Evolutionary conservation across 257 asterid species (phyloP), one percentile per base, ranked within the genome.

Genomic region (Cruciata laevipes): DNA sequence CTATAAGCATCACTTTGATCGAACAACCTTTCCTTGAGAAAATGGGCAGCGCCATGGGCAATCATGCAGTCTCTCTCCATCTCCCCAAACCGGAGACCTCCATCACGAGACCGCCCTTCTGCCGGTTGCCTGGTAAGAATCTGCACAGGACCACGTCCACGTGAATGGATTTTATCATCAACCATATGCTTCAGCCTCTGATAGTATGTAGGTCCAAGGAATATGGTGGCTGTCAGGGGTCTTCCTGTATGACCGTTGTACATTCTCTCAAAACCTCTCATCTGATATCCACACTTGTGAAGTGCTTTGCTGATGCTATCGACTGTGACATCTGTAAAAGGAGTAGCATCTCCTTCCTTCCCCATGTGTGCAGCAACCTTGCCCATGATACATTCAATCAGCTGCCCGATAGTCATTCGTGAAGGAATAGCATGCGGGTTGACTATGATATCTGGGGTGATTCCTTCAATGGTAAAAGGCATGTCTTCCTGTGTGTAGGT

Each of bases 61-160:
- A 93, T 90, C 96, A 93, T 93, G 68, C 99, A 93, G 71, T 93
- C 99, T 21, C 97, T 82, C 76, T 93, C 99, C 99, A 93, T 93
- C 77, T 93, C 99, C 61, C 99, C 99, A 77, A 93, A 90, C 1
- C 97, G 83, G 44, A 93, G 95, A 64, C 99, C 99, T 61, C 99
- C 99, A 70, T 93, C 99, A 74, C 97, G 90, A 4, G 99, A 90
- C 27, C 99, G 78, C 33, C 99, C 99, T 72, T 93, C 99, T 3
- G 96, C 99, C 35, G 99, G 99, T 53, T 93, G 97, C 83, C 97
- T 83, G 0, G 99, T 93, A 64, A 93, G 95, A 60, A 90, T 93
- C 76, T 93, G 97, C 24, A 90, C 96, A 0, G 99, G 99, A 17
- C 97, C 97, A 77, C 99, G 82, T n/a, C 99, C 99, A 61, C 97